Evolutionary conservation across 768 basidiomycete species (phyloP), one percentile per base, ranked within the genome.

Genomic region (Tricholoma sp.): DNA sequence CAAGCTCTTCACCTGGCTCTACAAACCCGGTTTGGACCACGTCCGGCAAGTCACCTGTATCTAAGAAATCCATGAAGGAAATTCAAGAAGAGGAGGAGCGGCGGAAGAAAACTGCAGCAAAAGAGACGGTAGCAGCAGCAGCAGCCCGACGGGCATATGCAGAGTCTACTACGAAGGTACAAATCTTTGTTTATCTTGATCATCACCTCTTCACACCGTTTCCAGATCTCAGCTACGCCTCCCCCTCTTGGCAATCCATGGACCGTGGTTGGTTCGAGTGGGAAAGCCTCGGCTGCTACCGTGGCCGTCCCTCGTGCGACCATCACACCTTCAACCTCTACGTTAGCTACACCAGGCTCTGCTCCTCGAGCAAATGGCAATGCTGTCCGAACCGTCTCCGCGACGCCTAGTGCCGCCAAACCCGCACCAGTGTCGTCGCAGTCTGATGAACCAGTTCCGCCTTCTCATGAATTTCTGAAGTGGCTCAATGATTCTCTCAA

Each of bases 41-140:
- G 63, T 73, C 80, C 13, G 72, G 71, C 24, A 86, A 84, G 65
- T 70, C 79, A 6, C 73, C 74, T 9, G 67, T 76, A 2, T 68
- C 80, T 6, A 95, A 93, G 78, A 97, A 94, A 79, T 91, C 91
- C 1, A 88, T 99, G 87, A 98, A 96, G 76, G 94, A 99, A 75
- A 99, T 99, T 39, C 92, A 96, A 66, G 96, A 98, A 71, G 97
- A 99, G 64, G 97, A 99, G 66, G 93, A 96, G 71, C 82, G 76
- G 60, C 81, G 88, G 59, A 94, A 93, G 77, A 89, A 86, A 70
- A 63, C 73, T 29, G 77, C 77, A 0, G 71, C 74, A 6, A 87
- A 86, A 68, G 84, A 89, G 60, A 83, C 78, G 53, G 75, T 76
- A 53, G 79, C 79, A 8, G 73, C 81, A 11, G 75, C 80, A 18